Percentiles rank a stretch among this genome's conserved stretches.
Conservation (phyloP, 129 eudicot species). For the Chrysanthemum seticuspe region DNA sequence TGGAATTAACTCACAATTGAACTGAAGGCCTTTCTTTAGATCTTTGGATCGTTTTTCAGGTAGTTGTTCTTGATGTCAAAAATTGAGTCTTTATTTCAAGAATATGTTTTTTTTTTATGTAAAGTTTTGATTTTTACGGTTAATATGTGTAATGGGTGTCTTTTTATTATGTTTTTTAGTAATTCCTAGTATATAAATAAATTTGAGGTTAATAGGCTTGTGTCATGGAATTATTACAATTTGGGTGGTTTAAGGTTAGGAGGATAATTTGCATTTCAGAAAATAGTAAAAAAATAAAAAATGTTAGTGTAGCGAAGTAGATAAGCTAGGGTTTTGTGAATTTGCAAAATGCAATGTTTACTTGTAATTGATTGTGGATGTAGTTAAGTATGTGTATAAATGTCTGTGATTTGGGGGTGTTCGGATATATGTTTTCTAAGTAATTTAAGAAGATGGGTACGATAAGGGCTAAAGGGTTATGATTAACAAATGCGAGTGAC, state of each 20-base stretch:
- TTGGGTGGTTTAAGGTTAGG: background rate
- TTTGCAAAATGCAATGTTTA: slow-evolving; percentile 5
- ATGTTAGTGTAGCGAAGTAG: slow-evolving; percentile 7
- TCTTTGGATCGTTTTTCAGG: slow-evolving; percentile 25
- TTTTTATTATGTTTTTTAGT: background rate
- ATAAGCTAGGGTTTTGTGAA: slow-evolving; percentile 27
- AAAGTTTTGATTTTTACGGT: slow-evolving; percentile 2
- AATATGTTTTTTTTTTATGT: background rate
- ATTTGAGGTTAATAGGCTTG: background rate
- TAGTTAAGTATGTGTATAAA: background rate
- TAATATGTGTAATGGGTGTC: slow-evolving; percentile 14
- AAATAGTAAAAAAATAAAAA: background rate
- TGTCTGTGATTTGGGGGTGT: slow-evolving; percentile 2
- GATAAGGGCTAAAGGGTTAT: too few relatives aligned
- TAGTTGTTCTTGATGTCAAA: slow-evolving; percentile 2
- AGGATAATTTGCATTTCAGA: slow-evolving; percentile 16
- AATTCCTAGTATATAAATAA: too few relatives aligned
- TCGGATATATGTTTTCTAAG: background rate
- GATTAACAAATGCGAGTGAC: too few relatives aligned
- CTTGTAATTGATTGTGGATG: too few relatives aligned
- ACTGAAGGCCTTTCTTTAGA: slow-evolving; percentile 9
- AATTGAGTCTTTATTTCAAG: too few relatives aligned
- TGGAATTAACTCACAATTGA: slow-evolving; percentile 8
- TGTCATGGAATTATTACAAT: background rate
- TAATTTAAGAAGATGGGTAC: background rate